These are phyloP conservation scores for Fusarium musae DNA, from an alignment of 2,329 filamentous ascomycete species.

Conservation along the genomic window DNA sequence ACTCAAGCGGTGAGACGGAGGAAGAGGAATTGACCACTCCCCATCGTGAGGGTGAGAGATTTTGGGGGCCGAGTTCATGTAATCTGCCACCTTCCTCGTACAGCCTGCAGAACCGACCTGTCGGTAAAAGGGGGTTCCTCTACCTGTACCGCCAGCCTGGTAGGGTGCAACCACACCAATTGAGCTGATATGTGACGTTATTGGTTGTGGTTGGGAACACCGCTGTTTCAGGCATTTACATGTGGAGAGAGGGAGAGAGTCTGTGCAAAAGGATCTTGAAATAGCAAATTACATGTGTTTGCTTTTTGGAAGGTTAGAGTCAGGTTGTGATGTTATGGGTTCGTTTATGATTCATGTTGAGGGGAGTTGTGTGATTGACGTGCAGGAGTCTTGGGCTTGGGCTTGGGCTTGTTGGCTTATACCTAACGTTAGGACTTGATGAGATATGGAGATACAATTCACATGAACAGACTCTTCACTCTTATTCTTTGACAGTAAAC, in stretches of 20 bases:
- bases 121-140: conserved; percentile 22
- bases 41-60: not conserved
- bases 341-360: not conserved
- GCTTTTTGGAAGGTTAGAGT: not conserved
- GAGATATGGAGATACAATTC: not conserved
- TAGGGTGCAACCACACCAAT: conserved; percentile 14
- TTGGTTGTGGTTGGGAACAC: conserved; percentile 14
- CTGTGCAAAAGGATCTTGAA: conserved; percentile 28
- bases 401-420: not conserved
- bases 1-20: conserved; percentile 23
- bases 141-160: conserved; percentile 10
- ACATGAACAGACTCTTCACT: not conserved
- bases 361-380: not conserved
- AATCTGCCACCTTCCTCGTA: conserved; percentile 11
- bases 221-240: conserved; percentile 14
- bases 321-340: not conserved
- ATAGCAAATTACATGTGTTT: not conserved
- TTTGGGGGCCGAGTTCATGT: not conserved
- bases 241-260: not conserved
- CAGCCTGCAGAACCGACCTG: conserved; percentile 13
- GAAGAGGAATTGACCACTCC: not conserved
- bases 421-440: too few relatives aligned
- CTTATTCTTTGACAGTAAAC: not conserved
- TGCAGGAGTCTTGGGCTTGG: not conserved
- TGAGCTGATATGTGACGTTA: not conserved